Conservation (phyloP, 2,329 filamentous ascomycete species). For the Elsinoe australis region DNA sequence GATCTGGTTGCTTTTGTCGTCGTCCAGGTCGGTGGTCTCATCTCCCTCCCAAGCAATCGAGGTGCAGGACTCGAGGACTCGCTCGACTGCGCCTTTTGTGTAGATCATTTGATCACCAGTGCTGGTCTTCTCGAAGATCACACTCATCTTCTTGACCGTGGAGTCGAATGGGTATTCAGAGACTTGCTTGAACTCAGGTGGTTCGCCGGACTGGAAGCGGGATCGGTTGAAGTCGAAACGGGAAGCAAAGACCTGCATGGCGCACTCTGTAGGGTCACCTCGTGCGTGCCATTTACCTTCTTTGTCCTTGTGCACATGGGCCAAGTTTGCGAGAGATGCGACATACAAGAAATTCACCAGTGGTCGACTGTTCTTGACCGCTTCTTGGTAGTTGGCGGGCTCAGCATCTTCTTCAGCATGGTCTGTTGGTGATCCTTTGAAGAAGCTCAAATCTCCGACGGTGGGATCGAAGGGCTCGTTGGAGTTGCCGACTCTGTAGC, state of each 20-base stretch:
- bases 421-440: slow-evolving; percentile 19
- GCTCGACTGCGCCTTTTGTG: slow-evolving; percentile 63
- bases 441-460: slow-evolving; percentile 50
- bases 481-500: slow-evolving; percentile 52
- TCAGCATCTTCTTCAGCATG: slow-evolving; percentile 18
- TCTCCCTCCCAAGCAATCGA: slow-evolving; percentile 39
- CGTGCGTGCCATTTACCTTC: slow-evolving; percentile 56
- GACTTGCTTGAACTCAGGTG: slow-evolving; percentile 49
- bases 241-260: slow-evolving; percentile 65
- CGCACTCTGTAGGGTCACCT: slow-evolving; percentile 64
- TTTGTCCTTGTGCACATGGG: slow-evolving; percentile 49
- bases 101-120: slow-evolving; percentile 41
- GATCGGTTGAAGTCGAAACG: slow-evolving; percentile 56
- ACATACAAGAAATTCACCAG: slow-evolving; percentile 47
- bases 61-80: slow-evolving; percentile 57
- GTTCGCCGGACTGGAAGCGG: slow-evolving; percentile 44
- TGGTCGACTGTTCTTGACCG: slow-evolving; percentile 11
- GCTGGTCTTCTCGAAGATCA: slow-evolving; percentile 50
- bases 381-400: slow-evolving; percentile 9
- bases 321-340: slow-evolving; percentile 58
- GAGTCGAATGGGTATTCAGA: slow-evolving; percentile 69
- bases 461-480: slow-evolving; percentile 53
- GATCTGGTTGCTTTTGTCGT: slow-evolving; percentile 47
- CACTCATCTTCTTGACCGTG: slow-evolving; percentile 68
- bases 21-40: slow-evolving; percentile 40